A percentile compares a stretch with the other conserved stretches of the same genome.
These are phyloP conservation scores for Erucastrum elatum DNA, from an alignment of 345 rosid species.

Conservation along the genomic window DNA sequence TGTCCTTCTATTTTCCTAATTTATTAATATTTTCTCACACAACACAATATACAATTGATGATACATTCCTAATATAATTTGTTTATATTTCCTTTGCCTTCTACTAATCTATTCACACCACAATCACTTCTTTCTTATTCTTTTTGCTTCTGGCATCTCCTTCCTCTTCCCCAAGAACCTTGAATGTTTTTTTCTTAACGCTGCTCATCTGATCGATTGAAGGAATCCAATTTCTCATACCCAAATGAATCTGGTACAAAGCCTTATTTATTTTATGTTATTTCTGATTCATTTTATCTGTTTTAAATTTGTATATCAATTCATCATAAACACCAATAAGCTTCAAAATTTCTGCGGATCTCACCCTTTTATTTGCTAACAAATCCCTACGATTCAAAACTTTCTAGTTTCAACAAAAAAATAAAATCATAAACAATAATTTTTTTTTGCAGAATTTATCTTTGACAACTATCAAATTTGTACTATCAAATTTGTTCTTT, in stretches of 20 bases:
- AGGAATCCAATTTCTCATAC: conserved; percentile 17
- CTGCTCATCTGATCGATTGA: conserved; percentile 17
- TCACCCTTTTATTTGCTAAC: background rate
- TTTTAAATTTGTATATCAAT: conserved; percentile 20
- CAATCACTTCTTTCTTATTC: conserved; percentile 27
- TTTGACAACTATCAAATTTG: background rate
- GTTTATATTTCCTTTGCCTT: conserved; percentile 20
- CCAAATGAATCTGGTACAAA: conserved; percentile 39
- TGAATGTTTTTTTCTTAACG: conserved; percentile 2
- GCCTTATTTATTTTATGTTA: background rate
- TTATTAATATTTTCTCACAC: conserved; percentile 10
- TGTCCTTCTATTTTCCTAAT: conserved; percentile 15
- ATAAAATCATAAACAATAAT: background rate
- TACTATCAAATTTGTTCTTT: background rate
- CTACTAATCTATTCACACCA: conserved; percentile 32
- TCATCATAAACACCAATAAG: conserved; percentile 8
- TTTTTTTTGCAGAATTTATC: background rate
- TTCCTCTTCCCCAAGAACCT: conserved; percentile 31
- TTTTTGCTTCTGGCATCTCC: conserved; percentile 24
- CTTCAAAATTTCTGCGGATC: conserved; percentile 6
- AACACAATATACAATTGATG: conserved; percentile 6
- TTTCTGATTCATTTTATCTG: background rate
- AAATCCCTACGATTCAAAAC: background rate
- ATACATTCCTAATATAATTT: conserved; percentile 31
- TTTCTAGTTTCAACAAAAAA: background rate